Conservation (phyloP, 169 alveolate genomes). For the Eimeria acervulina region DNA sequence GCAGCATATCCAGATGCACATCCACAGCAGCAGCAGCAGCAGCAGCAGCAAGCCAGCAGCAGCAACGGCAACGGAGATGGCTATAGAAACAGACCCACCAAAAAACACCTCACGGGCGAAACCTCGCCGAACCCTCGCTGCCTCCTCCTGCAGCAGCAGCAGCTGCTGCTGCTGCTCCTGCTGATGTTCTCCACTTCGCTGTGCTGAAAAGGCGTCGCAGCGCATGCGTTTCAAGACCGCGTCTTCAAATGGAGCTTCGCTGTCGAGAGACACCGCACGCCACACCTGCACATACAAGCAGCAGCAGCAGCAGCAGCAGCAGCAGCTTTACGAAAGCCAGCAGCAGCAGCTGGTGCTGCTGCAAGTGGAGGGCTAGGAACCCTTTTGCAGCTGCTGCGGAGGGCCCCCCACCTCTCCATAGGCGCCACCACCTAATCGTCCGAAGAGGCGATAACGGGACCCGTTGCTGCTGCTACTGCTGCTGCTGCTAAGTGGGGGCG, state of each 20-base stretch:
- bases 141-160: slow-evolving; percentile 38
- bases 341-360: background rate
- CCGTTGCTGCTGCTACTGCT: background rate
- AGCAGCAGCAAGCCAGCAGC: background rate
- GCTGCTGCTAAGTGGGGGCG: background rate
- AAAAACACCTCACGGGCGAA: slow-evolving; percentile 62
- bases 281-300: slow-evolving; percentile 1
- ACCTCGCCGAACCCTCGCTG: slow-evolving; percentile 26
- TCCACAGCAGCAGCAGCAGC: background rate
- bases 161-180: slow-evolving; percentile 29
- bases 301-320: background rate
- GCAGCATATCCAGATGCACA: background rate
- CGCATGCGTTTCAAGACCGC: slow-evolving; percentile 54
- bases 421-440: slow-evolving; percentile 55
- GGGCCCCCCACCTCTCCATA: slow-evolving; percentile 68
- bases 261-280: slow-evolving; percentile 44
- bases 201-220: slow-evolving; percentile 4
- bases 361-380: background rate
- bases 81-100: slow-evolving; percentile 12
- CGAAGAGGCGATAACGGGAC: slow-evolving; percentile 38
- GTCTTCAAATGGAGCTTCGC: slow-evolving; percentile 44
- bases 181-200: background rate
- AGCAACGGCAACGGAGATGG: background rate
- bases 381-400: background rate
- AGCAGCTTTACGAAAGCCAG: background rate